phyloP scores from a whole-genome alignment of 345 rosid species.

The Cardamine chenopodiifolia region DNA sequence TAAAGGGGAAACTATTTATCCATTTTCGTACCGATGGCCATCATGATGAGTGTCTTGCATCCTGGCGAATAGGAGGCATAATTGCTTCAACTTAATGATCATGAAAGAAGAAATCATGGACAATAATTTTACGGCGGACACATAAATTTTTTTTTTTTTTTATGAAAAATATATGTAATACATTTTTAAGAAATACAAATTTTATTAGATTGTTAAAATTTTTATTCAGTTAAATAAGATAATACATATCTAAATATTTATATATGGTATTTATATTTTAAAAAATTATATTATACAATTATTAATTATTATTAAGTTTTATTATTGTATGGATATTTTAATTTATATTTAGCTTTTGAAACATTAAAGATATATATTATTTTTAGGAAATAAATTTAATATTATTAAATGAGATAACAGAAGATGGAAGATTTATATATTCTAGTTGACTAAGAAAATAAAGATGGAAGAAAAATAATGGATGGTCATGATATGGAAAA shows the following conservation, averaged over 20 bases:
- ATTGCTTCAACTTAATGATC: not conserved
- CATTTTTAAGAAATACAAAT: no score
- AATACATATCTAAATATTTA: no score
- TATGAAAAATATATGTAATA: no score
- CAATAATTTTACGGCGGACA: not conserved
- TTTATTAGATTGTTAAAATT: no score
- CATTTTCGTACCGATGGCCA: not conserved
- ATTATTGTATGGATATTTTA: no score
- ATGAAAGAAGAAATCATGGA: conserved; percentile 5
- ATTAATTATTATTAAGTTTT: no score
- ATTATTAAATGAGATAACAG: not conserved
- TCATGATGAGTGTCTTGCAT: not conserved
- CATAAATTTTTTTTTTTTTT: no score
- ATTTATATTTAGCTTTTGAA: not conserved
- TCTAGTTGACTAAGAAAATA: not conserved
- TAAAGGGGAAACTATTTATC: not conserved
- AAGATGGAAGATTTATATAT: not conserved
- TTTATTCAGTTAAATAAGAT: no score
- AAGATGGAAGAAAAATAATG: not conserved
- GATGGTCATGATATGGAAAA: not conserved
- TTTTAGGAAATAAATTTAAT: not conserved
- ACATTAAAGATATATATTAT: no score
- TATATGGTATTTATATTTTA: not conserved
- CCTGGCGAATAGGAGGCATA: not conserved
- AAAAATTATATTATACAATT: no score